A percentile compares a stretch with the other conserved stretches of the same genome.
Conservation (phyloP, 1,284 basidiomycete species). For the Serendipita sp. region DNA sequence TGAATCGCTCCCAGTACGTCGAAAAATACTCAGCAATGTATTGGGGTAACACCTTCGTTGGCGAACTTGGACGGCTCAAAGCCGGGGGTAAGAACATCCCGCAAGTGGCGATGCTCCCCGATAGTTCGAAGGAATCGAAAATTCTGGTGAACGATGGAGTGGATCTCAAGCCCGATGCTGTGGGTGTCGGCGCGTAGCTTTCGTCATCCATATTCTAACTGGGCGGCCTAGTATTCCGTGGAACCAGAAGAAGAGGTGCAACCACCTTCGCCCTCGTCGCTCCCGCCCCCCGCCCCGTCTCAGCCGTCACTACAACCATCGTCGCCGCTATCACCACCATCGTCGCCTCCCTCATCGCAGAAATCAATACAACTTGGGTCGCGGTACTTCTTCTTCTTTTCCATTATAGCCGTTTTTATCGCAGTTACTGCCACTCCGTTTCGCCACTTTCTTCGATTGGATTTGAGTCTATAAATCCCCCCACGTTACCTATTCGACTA, state of each 20-base stretch:
- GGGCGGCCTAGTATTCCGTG: not conserved
- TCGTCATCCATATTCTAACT: not conserved
- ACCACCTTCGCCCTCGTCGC: too few relatives aligned
- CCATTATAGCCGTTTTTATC: not conserved
- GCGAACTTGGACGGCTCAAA: slow-evolving; percentile 43
- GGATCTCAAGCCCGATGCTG: not conserved
- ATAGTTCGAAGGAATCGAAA: not conserved
- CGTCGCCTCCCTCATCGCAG: not conserved
- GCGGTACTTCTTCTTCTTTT: not conserved
- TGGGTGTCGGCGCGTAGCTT: slow-evolving; percentile 6
- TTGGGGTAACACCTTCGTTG: slow-evolving; percentile 85
- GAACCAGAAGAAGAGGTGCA: too few relatives aligned
- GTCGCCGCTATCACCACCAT: too few relatives aligned
- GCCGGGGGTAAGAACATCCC: slow-evolving; percentile 7
- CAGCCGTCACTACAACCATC: too few relatives aligned
- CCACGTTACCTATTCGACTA: too few relatives aligned
- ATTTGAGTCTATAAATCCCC: too few relatives aligned
- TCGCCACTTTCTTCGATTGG: too few relatives aligned
- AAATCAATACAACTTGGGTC: not conserved
- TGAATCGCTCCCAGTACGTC: slow-evolving; percentile 42
- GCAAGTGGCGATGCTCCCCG: slow-evolving; percentile 3
- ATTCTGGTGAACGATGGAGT: not conserved
- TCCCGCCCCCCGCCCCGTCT: too few relatives aligned
- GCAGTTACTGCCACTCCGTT: too few relatives aligned
- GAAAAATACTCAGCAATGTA: slow-evolving; percentile 86